Evolutionary conservation across 2,329 filamentous ascomycete genomes (phyloP), one percentile per base, ranked within the genome.

Genomic region (Lachnellula occidentalis): DNA sequence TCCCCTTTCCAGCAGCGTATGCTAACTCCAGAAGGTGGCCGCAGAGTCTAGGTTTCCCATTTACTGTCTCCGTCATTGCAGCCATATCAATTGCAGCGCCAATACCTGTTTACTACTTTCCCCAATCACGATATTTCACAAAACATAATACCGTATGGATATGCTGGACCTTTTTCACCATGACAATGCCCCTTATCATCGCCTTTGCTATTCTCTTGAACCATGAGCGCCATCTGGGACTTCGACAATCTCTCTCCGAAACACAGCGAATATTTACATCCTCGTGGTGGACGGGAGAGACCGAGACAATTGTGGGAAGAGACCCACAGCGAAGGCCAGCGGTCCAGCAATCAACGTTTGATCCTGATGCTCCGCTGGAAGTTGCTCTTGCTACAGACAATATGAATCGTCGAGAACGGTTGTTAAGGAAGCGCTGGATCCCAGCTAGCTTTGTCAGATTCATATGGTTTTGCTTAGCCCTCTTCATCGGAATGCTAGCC

Each of bases 381-480:
- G 63, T 69, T 34, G 63, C 61, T 43, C 56, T 69, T 48, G 64
- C 60, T 19, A 57, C 63, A 19, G 63, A 67, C 8, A 48, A 54
- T 37, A 50, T 57, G 49, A 41, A 45, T 41, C 59, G 55, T 3
- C 46, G 59, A 17, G 59, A 61, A 39, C 43, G 63, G 15, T 52
- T 57, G 7, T 49, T 69, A 49, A 61, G 62, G 34, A 70, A 69
- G 50, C 58, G 63, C 31, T 86, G 82, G 82, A 71, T 86, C 22
- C 82, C 83, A 3, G 81, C 82, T 8, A 85, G 82, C 67, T 87
- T 87, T 64, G 78, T 86, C 45, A 78, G 84, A 15, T 87, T 87
- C 58, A 71, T 87, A 5, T 87, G 84, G 84, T 87, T 87, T 65
- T 86, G 83, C 65, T 72, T 81, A 31, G 83, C 83, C 4, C 72